Evolutionary conservation across 2,329 filamentous ascomycete species (phyloP).

Genomic region (Botrytis elliptica): DNA sequence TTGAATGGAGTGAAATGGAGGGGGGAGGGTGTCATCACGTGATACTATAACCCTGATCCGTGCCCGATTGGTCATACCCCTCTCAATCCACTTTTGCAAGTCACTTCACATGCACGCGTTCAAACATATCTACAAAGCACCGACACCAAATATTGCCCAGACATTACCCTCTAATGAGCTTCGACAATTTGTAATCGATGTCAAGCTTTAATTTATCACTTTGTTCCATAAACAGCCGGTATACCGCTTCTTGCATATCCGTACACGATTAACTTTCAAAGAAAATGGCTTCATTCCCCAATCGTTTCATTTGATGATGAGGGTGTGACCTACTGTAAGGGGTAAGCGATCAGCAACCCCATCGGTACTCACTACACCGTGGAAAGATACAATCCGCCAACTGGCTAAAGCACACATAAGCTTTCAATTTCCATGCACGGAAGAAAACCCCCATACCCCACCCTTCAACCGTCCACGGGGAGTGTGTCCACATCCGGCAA

Average conservation of each 20-base stretch:
- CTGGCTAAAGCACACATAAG: background rate
- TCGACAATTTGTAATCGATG: background rate
- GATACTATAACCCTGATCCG: background rate
- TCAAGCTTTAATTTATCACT: background rate
- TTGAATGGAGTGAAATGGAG: background rate
- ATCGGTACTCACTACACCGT: background rate
- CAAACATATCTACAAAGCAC: background rate
- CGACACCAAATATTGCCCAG: background rate
- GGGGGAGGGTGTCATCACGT: rapidly evolving
- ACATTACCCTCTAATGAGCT: background rate
- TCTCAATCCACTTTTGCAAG: background rate
- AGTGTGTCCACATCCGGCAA: background rate
- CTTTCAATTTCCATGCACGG: background rate
- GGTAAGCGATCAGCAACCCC: background rate
- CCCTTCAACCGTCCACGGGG: background rate
- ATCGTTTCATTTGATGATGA: background rate
- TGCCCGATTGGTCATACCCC: background rate
- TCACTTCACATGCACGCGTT: background rate
- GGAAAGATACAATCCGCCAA: background rate
- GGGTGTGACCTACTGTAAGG: background rate
- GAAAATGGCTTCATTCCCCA: background rate
- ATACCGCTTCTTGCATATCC: background rate
- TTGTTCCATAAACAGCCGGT: background rate
- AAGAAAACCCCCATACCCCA: background rate
- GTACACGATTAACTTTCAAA: background rate